phyloP scores from a whole-genome alignment of 768 basidiomycete genomes.

The Atractiella rhizophila region DNA sequence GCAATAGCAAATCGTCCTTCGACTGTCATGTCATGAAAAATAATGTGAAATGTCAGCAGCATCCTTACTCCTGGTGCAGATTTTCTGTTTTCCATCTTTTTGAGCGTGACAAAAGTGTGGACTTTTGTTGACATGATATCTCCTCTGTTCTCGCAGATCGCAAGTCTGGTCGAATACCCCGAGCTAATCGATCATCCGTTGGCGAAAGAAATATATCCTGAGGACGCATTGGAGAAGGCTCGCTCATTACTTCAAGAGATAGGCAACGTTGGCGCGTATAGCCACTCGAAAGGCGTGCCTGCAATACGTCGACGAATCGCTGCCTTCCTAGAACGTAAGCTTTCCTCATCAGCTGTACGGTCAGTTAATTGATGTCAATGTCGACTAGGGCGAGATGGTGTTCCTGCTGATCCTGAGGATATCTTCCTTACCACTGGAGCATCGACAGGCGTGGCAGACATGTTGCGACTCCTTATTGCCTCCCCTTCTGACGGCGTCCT shows the following conservation, averaged over 20 bases:
- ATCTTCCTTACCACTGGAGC: conserved; percentile 93
- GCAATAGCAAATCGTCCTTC: no score
- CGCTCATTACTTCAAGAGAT: conserved; percentile 57
- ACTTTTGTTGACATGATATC: no score
- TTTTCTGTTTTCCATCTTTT: no score
- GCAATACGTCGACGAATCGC: conserved; percentile 69
- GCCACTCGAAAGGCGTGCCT: conserved; percentile 77
- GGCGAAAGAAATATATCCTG: conserved; percentile 45
- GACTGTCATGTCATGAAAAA: no score
- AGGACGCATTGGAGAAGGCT: conserved; percentile 61
- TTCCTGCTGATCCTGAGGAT: conserved; percentile 48
- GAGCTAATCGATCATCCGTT: conserved; percentile 45
- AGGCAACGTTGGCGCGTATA: conserved; percentile 82
- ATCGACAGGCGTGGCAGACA: conserved; percentile 70
- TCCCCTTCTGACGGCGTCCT: conserved; percentile 46
- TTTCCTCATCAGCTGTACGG: background rate
- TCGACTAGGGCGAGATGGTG: conserved; percentile 57
- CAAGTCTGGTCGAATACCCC: conserved; percentile 77
- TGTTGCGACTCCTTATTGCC: conserved; percentile 54
- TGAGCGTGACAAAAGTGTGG: no score
- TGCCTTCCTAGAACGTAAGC: conserved; percentile 57
- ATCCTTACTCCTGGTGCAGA: no score
- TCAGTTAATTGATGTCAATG: background rate
- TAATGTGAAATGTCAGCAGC: no score
- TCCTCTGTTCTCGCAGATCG: conserved; percentile 38